Evolutionary conservation across 148 eudicot species (phyloP).

Genomic region (Silene uniflora): DNA sequence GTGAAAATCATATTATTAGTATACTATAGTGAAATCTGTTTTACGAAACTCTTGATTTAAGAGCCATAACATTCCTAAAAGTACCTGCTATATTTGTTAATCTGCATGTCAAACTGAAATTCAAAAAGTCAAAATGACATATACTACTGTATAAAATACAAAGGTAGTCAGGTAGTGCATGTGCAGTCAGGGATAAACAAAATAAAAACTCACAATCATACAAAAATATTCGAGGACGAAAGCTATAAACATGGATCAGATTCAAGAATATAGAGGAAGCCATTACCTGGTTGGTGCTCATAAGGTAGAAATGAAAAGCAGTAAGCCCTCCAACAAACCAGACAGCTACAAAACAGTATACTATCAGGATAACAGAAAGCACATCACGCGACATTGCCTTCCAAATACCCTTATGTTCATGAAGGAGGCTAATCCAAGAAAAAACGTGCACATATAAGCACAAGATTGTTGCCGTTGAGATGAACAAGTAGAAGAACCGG

Average conservation of each 20-base stretch:
- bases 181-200: background rate
- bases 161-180: background rate
- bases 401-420: constrained; percentile 36
- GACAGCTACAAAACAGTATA: constrained; percentile 74
- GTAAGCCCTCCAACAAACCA: constrained; percentile 96
- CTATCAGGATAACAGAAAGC: constrained; percentile 56
- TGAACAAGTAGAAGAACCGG: constrained; percentile 76
- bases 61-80: too few species aligned
- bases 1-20: too few species aligned
- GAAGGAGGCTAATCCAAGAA: constrained; percentile 54
- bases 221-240: background rate
- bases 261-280: constrained; percentile 5
- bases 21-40: too few species aligned
- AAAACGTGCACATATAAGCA: constrained; percentile 78
- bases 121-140: too few species aligned
- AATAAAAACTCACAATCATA: background rate
- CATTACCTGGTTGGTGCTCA: constrained; percentile 77
- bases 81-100: too few species aligned
- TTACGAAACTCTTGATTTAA: too few species aligned
- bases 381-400: constrained; percentile 56
- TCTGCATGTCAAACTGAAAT: too few species aligned
- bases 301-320: constrained; percentile 77
- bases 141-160: too few species aligned
- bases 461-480: constrained; percentile 64
- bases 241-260: background rate